These are phyloP conservation scores for Neocatenulostroma microsporum DNA, from an alignment of 2,329 filamentous ascomycete genomes.

Conservation along the genomic window DNA sequence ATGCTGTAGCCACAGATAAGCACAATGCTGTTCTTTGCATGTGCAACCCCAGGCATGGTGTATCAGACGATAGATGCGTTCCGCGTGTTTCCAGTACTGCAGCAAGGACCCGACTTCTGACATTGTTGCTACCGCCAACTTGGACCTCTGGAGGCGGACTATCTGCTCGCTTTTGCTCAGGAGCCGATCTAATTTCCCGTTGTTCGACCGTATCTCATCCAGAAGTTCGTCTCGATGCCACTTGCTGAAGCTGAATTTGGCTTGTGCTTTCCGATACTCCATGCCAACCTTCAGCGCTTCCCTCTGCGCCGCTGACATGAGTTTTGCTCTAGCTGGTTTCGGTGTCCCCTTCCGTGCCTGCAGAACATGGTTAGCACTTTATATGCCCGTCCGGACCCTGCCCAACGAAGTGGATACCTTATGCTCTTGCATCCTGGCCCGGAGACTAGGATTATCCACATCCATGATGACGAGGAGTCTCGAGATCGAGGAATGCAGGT, in stretches of 20 bases:
- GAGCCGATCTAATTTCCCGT: constrained; percentile 5
- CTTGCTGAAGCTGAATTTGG: constrained; percentile 6
- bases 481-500: constrained; percentile 3
- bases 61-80: constrained; percentile 8
- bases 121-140: not conserved
- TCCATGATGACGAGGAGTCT: constrained; percentile 4
- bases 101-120: constrained; percentile 5
- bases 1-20: constrained; percentile 9
- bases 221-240: constrained; percentile 2
- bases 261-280: constrained; percentile 2
- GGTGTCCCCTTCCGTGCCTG: no score
- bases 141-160: not conserved
- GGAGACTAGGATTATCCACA: constrained; percentile 1
- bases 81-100: constrained; percentile 11
- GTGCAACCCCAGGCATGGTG: constrained; percentile 2
- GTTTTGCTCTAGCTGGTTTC: not conserved
- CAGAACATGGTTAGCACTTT: no score
- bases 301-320: not conserved
- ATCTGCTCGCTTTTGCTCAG: constrained; percentile 5
- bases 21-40: constrained; percentile 7
- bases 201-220: constrained; percentile 3
- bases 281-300: not conserved
- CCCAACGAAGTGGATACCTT: no score
- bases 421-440: not conserved
- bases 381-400: no score